These are phyloP conservation scores for Prunus mume DNA, from an alignment of 306 rosid genomes.

Conservation along the genomic window DNA sequence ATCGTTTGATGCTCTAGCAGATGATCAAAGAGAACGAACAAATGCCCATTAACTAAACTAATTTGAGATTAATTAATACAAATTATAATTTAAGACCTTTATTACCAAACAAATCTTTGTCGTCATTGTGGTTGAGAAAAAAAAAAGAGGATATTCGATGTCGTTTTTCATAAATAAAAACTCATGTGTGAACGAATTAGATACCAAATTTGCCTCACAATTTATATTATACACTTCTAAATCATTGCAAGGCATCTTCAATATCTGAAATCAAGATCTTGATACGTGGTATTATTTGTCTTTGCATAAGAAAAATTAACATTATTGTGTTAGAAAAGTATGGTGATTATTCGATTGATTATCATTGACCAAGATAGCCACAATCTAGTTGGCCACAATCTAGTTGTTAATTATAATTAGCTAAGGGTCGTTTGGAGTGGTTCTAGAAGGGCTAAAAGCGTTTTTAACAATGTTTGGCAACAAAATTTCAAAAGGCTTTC, in stretches of 20 bases:
- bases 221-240: background rate
- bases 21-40: background rate
- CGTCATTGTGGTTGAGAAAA: background rate
- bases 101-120: background rate
- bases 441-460: fast-evolving
- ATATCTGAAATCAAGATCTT: background rate
- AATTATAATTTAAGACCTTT: background rate
- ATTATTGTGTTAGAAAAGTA: background rate
- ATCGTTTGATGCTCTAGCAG: conserved; percentile 14
- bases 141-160: background rate
- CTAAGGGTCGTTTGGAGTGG: no score
- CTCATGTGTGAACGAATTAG: background rate
- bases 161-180: background rate
- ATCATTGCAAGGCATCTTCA: background rate
- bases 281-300: background rate
- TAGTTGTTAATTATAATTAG: no score
- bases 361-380: no score
- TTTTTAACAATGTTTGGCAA: no score
- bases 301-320: background rate
- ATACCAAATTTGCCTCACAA: background rate
- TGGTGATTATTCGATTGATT: background rate
- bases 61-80: background rate
- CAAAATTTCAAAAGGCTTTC: no score
- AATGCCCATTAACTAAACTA: background rate
- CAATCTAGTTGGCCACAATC: no score